A percentile compares a stretch with the other conserved stretches of the same genome.
Evolutionary conservation across 306 rosid species (phyloP).

Genomic region (Castanea sativa): DNA sequence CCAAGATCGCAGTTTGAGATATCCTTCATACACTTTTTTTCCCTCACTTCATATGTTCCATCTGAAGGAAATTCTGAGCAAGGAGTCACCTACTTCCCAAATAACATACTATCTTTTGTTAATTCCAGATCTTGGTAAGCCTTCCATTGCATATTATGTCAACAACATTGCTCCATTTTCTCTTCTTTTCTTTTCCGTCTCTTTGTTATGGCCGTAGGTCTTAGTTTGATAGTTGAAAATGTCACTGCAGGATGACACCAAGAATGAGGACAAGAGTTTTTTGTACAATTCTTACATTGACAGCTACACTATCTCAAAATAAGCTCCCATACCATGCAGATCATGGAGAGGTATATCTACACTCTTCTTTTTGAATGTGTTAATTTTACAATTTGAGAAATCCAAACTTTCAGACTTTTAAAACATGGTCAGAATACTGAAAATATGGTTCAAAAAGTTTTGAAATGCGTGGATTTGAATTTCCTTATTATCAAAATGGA

Average conservation of each 20-base stretch:
- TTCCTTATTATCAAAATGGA: background rate
- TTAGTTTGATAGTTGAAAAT: slow-evolving; percentile 21
- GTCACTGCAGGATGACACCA: slow-evolving; percentile 64
- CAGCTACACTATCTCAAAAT: slow-evolving; percentile 69
- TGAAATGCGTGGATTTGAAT: background rate
- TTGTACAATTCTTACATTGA: slow-evolving; percentile 56
- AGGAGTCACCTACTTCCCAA: slow-evolving; percentile 56
- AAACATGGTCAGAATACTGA: background rate
- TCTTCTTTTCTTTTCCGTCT: slow-evolving; percentile 5
- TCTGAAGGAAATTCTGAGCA: slow-evolving; percentile 62
- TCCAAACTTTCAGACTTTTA: background rate
- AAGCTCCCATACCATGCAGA: slow-evolving; percentile 69
- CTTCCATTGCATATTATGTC: slow-evolving; percentile 23
- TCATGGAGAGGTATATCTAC: slow-evolving; percentile 47
- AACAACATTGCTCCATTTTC: slow-evolving; percentile 5
- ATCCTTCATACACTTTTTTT: slow-evolving; percentile 9
- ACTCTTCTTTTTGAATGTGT: background rate
- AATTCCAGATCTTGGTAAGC: slow-evolving; percentile 69
- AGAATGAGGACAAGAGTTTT: slow-evolving; percentile 54
- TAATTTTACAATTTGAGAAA: background rate
- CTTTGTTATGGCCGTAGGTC: slow-evolving; percentile 6
- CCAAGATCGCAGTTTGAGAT: background rate
- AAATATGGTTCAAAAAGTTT: background rate
- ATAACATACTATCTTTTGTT: slow-evolving; percentile 40
- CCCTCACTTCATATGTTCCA: slow-evolving; percentile 23